phyloP scores from a whole-genome alignment of 2,329 filamentous ascomycete genomes.

The Polychaeton citri region DNA sequence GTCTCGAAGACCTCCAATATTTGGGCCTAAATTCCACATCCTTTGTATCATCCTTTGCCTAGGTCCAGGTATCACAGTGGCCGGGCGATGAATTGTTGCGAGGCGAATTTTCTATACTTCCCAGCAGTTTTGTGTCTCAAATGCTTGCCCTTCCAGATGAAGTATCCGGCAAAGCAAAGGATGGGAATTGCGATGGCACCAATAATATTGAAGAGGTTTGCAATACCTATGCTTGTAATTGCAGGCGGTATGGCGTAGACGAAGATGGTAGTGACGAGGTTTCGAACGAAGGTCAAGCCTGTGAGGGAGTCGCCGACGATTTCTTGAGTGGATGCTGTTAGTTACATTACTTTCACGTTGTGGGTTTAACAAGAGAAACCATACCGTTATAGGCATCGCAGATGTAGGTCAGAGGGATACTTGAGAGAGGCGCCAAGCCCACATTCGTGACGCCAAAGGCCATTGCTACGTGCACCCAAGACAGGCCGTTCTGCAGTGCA shows the following conservation, averaged over 20 bases:
- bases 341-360: no score
- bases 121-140: no score
- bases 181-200: constrained; percentile 22
- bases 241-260: constrained; percentile 35
- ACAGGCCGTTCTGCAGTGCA: constrained; percentile 11
- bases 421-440: constrained; percentile 20
- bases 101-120: no score
- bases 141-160: constrained; percentile 24
- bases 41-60: no score
- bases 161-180: constrained; percentile 14
- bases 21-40: no score
- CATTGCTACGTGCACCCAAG: constrained; percentile 21
- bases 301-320: constrained; percentile 36
- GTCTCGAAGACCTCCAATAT: no score
- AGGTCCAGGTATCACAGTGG: no score
- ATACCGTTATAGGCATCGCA: constrained; percentile 26
- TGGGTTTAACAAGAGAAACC: no score
- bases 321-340: constrained; percentile 13
- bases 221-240: constrained; percentile 24
- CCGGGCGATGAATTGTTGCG: no score
- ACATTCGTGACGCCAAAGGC: constrained; percentile 27
- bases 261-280: constrained; percentile 30
- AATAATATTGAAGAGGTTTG: constrained; percentile 30
- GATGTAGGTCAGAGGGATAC: constrained; percentile 27
- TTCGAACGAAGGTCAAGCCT: constrained; percentile 32